Conservation (phyloP, 768 basidiomycete genomes). For the Pleurotus cornucopiae region DNA sequence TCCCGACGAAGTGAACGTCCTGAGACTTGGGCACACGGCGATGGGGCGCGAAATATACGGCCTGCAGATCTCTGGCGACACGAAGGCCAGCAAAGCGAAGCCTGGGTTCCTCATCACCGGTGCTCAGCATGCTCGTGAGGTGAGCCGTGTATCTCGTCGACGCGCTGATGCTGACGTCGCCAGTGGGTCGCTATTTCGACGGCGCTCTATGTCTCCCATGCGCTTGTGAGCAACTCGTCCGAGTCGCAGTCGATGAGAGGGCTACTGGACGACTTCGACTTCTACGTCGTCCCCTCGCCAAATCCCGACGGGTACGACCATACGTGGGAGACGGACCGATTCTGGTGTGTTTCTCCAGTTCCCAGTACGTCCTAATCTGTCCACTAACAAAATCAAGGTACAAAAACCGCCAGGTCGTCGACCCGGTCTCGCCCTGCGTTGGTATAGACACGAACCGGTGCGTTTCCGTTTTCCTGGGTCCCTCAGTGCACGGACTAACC, state of each 20-base stretch:
- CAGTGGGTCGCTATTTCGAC: slow-evolving; percentile 83
- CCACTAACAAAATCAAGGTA: slow-evolving; percentile 36
- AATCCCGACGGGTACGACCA: slow-evolving; percentile 76
- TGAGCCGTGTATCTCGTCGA: slow-evolving; percentile 16
- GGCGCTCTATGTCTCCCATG: slow-evolving; percentile 68
- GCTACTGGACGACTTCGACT: slow-evolving; percentile 56
- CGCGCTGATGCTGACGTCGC: background rate
- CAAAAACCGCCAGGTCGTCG: slow-evolving; percentile 63
- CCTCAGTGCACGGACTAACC: too few species aligned
- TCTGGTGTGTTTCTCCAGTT: slow-evolving; percentile 39
- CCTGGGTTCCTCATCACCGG: slow-evolving; percentile 63
- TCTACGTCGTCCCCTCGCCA: slow-evolving; percentile 63
- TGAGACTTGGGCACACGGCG: slow-evolving; percentile 50
- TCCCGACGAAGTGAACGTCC: slow-evolving; percentile 43
- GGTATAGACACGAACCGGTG: slow-evolving; percentile 81
- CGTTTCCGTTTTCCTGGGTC: slow-evolving; percentile 6
- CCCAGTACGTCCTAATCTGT: background rate
- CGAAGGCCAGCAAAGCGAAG: slow-evolving; percentile 4
- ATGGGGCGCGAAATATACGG: slow-evolving; percentile 58
- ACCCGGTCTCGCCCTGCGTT: slow-evolving; percentile 45
- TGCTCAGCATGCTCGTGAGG: slow-evolving; percentile 76
- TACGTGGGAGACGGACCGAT: slow-evolving; percentile 66
- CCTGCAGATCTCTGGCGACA: slow-evolving; percentile 39
- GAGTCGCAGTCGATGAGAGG: slow-evolving; percentile 41
- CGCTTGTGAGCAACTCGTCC: slow-evolving; percentile 48